Conservation (phyloP, 352 stramenopile species). For the Phytophthora foliorum region DNA sequence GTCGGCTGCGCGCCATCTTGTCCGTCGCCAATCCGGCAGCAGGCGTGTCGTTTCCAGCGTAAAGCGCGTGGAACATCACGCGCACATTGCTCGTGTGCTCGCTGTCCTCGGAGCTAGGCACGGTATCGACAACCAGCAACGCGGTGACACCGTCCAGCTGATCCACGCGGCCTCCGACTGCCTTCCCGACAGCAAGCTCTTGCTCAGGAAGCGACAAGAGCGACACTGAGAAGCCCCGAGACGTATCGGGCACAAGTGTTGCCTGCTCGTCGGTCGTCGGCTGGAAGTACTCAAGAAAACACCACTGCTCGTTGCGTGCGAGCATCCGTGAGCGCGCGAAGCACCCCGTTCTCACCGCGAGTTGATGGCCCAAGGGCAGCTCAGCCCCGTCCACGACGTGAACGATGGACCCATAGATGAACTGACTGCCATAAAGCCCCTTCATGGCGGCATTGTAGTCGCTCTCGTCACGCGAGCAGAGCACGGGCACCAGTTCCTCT, state of each 20-base stretch:
- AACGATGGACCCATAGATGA: conserved; percentile 64
- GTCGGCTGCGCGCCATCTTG: conserved; percentile 40
- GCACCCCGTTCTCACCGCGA: conserved; percentile 52
- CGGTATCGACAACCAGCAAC: conserved; percentile 43
- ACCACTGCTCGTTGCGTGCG: conserved; percentile 58
- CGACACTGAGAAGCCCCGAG: conserved; percentile 42
- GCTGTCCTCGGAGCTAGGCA: conserved; percentile 19
- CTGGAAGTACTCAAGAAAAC: conserved; percentile 58
- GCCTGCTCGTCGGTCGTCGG: conserved; percentile 17
- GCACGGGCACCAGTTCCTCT: conserved; percentile 35
- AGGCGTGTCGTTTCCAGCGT: conserved; percentile 1
- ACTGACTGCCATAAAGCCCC: conserved; percentile 44
- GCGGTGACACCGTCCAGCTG: conserved; percentile 51
- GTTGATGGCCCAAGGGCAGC: conserved; percentile 29
- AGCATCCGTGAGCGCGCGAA: conserved; percentile 51
- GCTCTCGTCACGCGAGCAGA: conserved; percentile 37
- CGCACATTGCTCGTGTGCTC: conserved; percentile 26
- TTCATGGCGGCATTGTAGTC: conserved; percentile 53
- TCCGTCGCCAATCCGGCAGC: conserved; percentile 12
- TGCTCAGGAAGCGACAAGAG: conserved; percentile 38
- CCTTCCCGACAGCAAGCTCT: conserved; percentile 47
- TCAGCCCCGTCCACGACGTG: conserved; percentile 25
- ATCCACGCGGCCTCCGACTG: conserved; percentile 41
- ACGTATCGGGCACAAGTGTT: conserved; percentile 5
- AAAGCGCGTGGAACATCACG: conserved; percentile 44